Evolutionary conservation across 179 eudicot species (phyloP).

Genomic region (Camellia oleifera): DNA sequence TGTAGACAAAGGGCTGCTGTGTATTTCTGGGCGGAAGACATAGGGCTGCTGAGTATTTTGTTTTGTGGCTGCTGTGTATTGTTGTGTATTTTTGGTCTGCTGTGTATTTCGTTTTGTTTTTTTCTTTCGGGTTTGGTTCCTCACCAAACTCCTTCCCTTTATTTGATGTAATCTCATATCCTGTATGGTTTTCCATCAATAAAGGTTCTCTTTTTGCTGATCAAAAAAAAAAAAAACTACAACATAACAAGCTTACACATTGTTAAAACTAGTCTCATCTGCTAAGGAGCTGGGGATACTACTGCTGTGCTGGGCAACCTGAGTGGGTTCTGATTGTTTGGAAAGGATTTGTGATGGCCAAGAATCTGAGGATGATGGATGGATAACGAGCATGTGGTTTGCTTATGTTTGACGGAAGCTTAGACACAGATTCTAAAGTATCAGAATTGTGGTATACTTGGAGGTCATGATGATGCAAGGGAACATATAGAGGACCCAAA

Average conservation of each 20-base stretch:
- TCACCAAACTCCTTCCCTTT: too few species aligned
- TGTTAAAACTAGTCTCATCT: background rate
- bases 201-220: background rate
- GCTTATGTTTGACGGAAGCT: slow-evolving; percentile 42
- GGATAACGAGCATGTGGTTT: slow-evolving; percentile 59
- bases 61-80: too few species aligned
- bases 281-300: background rate
- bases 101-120: too few species aligned
- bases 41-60: too few species aligned
- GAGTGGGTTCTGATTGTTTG: slow-evolving; percentile 26
- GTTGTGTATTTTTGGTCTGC: too few species aligned
- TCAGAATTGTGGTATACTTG: slow-evolving; percentile 27
- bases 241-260: background rate
- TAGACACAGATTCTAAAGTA: slow-evolving; percentile 18
- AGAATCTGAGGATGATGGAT: slow-evolving; percentile 70
- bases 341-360: slow-evolving; percentile 65
- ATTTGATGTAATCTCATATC: too few species aligned
- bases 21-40: too few species aligned
- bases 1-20: too few species aligned
- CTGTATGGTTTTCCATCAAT: too few species aligned
- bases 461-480: slow-evolving; percentile 44
- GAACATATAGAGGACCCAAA: slow-evolving; percentile 47
- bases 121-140: too few species aligned
- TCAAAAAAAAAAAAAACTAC: background rate
- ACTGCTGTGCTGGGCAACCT: slow-evolving; percentile 5